These are phyloP conservation scores for Elaeis oleifera DNA, from an alignment of 202 grass and related monocot species.

Conservation along the genomic window DNA sequence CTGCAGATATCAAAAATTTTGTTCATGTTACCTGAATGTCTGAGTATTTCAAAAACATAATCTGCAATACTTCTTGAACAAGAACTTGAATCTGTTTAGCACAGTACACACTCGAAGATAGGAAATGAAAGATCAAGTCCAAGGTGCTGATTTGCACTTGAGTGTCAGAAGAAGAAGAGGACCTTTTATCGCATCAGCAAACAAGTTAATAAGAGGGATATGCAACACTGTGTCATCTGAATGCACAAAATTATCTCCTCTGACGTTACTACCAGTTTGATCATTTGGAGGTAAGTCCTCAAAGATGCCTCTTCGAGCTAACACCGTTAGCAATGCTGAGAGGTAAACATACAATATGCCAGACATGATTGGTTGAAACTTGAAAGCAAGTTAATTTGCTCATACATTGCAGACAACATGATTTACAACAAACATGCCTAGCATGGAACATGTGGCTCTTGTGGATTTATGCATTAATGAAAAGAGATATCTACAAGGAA, in stretches of 20 bases:
- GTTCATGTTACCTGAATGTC: constrained; percentile 50
- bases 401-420: neutral
- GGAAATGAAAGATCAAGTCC: constrained; percentile 81
- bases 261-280: constrained; percentile 24
- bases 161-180: constrained; percentile 73
- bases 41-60: constrained; percentile 86
- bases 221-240: constrained; percentile 29
- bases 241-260: constrained; percentile 31
- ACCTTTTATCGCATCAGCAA: constrained; percentile 92
- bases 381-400: constrained; percentile 2
- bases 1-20: neutral
- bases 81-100: constrained; percentile 54
- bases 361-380: neutral
- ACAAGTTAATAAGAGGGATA: constrained; percentile 48
- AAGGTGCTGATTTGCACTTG: constrained; percentile 73
- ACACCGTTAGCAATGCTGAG: constrained; percentile 76
- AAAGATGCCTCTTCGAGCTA: constrained; percentile 53
- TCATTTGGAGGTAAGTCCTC: constrained; percentile 35
- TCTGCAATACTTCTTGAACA: constrained; percentile 72
- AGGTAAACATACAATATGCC: neutral
- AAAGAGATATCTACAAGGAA: no score
- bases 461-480: no score
- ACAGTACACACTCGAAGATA: constrained; percentile 51
- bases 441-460: no score
- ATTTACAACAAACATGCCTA: no score